Evolutionary conservation across 2,329 filamentous ascomycete genomes (phyloP).

Genomic region (Blastomyces silverae): DNA sequence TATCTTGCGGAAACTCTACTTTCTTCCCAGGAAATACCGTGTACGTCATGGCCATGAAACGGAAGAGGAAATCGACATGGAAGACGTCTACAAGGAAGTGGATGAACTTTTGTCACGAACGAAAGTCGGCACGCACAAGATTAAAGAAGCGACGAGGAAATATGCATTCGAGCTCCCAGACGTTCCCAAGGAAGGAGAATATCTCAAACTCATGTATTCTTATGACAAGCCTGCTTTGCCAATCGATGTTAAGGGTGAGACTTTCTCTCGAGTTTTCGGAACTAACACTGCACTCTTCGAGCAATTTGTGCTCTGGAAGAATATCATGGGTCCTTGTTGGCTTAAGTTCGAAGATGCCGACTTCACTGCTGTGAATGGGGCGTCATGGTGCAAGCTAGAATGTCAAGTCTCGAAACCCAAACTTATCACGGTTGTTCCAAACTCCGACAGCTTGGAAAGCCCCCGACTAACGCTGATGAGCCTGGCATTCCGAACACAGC

Average conservation of each 20-base stretch:
- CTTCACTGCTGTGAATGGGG: slow-evolving; percentile 77
- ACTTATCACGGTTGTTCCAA: slow-evolving; percentile 63
- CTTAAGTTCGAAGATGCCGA: slow-evolving; percentile 81
- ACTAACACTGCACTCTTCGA: slow-evolving; percentile 91
- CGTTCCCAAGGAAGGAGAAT: slow-evolving; percentile 81
- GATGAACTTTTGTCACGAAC: slow-evolving; percentile 81
- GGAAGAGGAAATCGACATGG: slow-evolving; percentile 72
- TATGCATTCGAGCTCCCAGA: slow-evolving; percentile 90
- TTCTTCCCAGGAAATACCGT: slow-evolving; percentile 68
- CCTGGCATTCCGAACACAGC: slow-evolving; percentile 74
- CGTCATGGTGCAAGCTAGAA: slow-evolving; percentile 95
- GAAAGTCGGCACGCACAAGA: slow-evolving; percentile 83
- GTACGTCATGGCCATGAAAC: slow-evolving; percentile 58
- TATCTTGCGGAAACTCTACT: slow-evolving; percentile 84
- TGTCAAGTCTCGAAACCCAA: slow-evolving; percentile 72
- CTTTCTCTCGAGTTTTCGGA: slow-evolving; percentile 90
- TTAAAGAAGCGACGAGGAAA: slow-evolving; percentile 81
- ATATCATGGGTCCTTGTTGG: slow-evolving; percentile 99
- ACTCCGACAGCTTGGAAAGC: slow-evolving; percentile 72
- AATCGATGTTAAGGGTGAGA: slow-evolving; percentile 68
- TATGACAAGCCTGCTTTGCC: slow-evolving; percentile 75
- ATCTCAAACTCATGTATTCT: slow-evolving; percentile 92
- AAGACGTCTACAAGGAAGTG: slow-evolving; percentile 83
- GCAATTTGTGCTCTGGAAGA: slow-evolving; percentile 97
- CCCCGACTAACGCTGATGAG: slow-evolving; percentile 96